Base-by-base conservation (phyloP, 2,329 filamentous ascomycete species). In the Stemphylium vesicarium region DNA sequence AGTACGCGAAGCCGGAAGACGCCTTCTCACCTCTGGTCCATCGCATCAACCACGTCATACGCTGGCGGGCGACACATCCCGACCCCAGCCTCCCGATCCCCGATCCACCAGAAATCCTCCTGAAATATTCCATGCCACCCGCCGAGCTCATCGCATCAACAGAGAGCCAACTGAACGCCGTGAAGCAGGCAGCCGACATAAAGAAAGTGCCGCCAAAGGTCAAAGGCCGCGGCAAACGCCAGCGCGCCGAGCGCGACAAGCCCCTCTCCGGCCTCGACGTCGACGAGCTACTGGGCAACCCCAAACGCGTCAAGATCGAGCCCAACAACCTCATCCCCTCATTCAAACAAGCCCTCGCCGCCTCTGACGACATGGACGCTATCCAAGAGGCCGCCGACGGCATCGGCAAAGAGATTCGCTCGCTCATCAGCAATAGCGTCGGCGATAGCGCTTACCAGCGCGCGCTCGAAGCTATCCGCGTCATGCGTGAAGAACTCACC, bases 211-310 rank as follows among this genome's bases (percentile, higher is more conserved):
- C 91, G 7, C 87, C 89, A 0, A 95, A 92, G 73, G 84, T 83
- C 36, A 92, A 91, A 74, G 88, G 90, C 32, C 88, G 87, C 57
- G 70, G 70, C 7, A 89, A 88, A 68, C 80, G 82, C 33, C 82
- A 83, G 39, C 70, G 86, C 61, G 57, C 85, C 62, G 87, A 96
- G 26, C 77, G 83, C 0, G 84, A 89, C 54, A 94, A 94, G 66
- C 95, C 95, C 0, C 84, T 96, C 8, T 98, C 94, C 0, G 93
- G 93, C 16, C 87, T 99, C 36, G 90, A 98, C 66, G 84, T 98
- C 35, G 89, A 93, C 56, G 87, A 86, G 4, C 84, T 98, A 2
- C 85, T 98, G n/a, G 83, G 84, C 40, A 78, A 81, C 53, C 80
- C 84, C 51, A 84, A 82, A 41, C 78, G 77, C 24, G 76, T 81